phyloP scores from a whole-genome alignment of 1,284 basidiomycete species.

The Heimioporus punctisporus region DNA sequence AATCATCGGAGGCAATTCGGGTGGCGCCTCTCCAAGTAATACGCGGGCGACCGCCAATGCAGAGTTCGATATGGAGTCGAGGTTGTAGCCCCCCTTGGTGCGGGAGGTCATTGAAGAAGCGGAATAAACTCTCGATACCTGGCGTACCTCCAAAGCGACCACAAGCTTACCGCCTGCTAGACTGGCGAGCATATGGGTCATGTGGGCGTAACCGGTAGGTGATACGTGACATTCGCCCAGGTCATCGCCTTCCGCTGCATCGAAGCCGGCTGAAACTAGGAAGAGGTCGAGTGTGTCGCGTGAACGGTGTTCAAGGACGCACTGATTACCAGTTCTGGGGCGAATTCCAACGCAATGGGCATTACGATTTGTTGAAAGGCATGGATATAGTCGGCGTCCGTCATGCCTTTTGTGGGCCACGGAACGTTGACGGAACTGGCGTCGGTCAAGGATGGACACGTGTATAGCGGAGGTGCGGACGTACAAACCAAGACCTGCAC shows the following conservation, averaged over 20 bases:
- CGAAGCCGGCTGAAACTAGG: conserved; percentile 96
- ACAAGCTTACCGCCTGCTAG: conserved; percentile 90
- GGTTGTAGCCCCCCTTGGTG: conserved; percentile 93
- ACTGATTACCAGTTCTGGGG: conserved; percentile 97
- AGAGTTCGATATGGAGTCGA: conserved; percentile 87
- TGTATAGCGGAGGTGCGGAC: conserved; percentile 35
- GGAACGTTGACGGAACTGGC: conserved; percentile 93
- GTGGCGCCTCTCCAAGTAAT: conserved; percentile 86
- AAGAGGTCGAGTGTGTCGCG: not conserved
- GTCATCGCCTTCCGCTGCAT: conserved; percentile 93
- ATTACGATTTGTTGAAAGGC: conserved; percentile 97
- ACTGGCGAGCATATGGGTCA: conserved; percentile 97
- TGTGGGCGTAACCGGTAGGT: conserved; percentile 96
- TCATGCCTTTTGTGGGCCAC: conserved; percentile 90
- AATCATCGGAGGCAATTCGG: conserved; percentile 66
- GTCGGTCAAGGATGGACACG: conserved; percentile 12
- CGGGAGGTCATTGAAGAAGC: too few relatives aligned
- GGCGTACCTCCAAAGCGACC: conserved; percentile 87
- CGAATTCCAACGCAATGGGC: conserved; percentile 97
- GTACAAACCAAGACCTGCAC: conserved; percentile 82
- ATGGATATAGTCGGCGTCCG: conserved; percentile 95
- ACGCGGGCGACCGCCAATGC: conserved; percentile 86
- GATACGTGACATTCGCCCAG: conserved; percentile 92
- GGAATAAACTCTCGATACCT: not conserved
- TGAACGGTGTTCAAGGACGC: conserved; percentile 31